Base-by-base conservation (phyloP, 2,329 filamentous ascomycete genomes). In the Ceratocystiopsis minuta region DNA sequence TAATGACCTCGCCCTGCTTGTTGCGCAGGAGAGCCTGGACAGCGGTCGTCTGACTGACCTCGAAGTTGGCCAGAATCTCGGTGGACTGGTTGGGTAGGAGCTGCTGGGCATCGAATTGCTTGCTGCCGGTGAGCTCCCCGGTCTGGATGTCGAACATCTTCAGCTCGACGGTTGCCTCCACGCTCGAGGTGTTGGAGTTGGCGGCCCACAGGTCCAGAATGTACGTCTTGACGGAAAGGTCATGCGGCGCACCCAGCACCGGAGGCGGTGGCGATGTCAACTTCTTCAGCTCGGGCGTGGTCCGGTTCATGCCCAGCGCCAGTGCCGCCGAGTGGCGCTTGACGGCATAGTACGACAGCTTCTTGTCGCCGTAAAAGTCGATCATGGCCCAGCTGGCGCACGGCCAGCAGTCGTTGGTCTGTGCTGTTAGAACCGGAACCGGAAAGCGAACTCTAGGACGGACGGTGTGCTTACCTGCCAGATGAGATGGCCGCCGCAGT, bases 391-490 rank as follows among this genome's bases (percentile, higher is more conserved):
- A 80, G 31, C 68, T 74, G 41, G 72, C 75, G 16, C 69, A 72
- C 2, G 75, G 75, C 73, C 74, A 80, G 57, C 73, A 78, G 56
- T 81, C 77, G 51, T 80, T 80, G 41, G 80, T 20, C 20, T 20
- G 4, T 4, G 4, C 20, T 20, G 20, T 20, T 7, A 20, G 20
- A 4, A 20, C 20, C 4, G 20, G 20, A 20, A 7, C 7, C 20
- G 7, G 20, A 20, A 4, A 20, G 7, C 20, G n/a, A n/a, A n/a
- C n/a, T n/a, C n/a, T n/a, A n/a, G n/a, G n/a, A n/a, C n/a, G n/a
- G n/a, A n/a, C n/a, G n/a, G n/a, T n/a, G n/a, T n/a, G 20, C 20
- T 7, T 20, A 20, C 60, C 58, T 80, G 76, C 76, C 76, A 80
- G 9, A 79, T 70, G 35, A 80, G 57, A 13, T 71, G 72, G n/a